These are phyloP conservation scores for Helminthosporium solani DNA, from an alignment of 2,329 filamentous ascomycete genomes.

Conservation along the genomic window DNA sequence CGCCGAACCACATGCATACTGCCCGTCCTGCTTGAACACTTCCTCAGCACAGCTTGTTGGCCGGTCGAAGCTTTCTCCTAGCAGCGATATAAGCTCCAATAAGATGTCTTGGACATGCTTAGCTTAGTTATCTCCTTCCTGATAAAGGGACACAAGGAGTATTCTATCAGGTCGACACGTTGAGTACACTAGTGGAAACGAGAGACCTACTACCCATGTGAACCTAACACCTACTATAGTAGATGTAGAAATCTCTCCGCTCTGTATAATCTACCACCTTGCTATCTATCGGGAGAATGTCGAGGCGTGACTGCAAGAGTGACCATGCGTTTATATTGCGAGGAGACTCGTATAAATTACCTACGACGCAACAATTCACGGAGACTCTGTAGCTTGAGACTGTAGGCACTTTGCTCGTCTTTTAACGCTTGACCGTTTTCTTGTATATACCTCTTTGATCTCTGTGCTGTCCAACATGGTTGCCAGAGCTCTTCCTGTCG, in stretches of 20 bases:
- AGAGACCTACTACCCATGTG: not conserved
- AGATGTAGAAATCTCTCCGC: no score
- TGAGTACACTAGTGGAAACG: not conserved
- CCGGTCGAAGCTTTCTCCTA: constrained; percentile 11
- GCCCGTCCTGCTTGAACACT: not conserved
- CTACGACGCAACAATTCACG: no score
- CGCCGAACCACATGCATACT: no score
- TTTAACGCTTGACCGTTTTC: no score
- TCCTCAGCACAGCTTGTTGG: constrained; percentile 13
- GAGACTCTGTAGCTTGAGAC: no score
- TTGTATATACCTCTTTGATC: no score
- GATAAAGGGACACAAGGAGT: not conserved
- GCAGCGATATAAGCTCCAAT: constrained; percentile 11
- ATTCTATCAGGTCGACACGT: no score
- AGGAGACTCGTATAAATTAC: no score
- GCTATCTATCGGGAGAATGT: not conserved
- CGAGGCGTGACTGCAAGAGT: not conserved
- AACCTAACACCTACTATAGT: no score
- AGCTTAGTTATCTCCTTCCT: constrained; percentile 9
- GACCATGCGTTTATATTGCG: no score
- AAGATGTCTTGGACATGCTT: constrained; percentile 8
- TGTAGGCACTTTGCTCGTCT: no score
- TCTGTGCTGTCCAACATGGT: constrained; percentile 7
- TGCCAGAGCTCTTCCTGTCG: constrained; percentile 7
- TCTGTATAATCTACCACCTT: not conserved